A percentile compares a stretch with the other conserved stretches of the same genome.
These are phyloP conservation scores for Calonectria pseudoturangicola DNA, from an alignment of 2,329 filamentous ascomycete species.

Conservation along the genomic window DNA sequence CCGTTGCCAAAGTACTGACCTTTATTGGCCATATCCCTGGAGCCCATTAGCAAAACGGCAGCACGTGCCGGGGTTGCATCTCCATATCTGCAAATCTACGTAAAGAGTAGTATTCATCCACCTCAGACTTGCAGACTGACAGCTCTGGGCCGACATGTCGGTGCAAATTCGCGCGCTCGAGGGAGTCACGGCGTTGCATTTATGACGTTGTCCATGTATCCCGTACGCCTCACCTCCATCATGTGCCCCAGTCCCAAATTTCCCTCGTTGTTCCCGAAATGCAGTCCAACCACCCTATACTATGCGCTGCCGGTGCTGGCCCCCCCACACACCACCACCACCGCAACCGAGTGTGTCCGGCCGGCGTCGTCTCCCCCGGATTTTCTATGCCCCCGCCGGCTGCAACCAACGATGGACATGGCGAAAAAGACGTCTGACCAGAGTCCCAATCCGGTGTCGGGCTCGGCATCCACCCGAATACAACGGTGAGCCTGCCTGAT, in stretches of 20 bases:
- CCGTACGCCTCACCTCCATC: constrained; percentile 20
- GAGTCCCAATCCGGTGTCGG: constrained; percentile 6
- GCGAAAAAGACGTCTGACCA: not conserved
- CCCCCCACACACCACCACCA: constrained; percentile 13
- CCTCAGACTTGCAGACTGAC: not conserved
- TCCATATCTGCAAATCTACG: not conserved
- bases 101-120: not conserved
- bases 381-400: constrained; percentile 25
- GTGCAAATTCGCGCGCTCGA: not conserved
- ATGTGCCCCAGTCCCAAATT: constrained; percentile 12
- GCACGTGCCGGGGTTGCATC: constrained; percentile 14
- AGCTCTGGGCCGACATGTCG: not conserved
- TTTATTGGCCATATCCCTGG: not conserved
- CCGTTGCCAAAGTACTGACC: not conserved
- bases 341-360: not conserved
- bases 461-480: constrained; percentile 27
- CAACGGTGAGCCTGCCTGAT: constrained; percentile 9
- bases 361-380: constrained; percentile 24
- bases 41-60: constrained; percentile 12
- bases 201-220: constrained; percentile 17
- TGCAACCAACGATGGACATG: not conserved
- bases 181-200: constrained; percentile 9
- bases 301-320: not conserved
- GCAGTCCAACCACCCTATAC: constrained; percentile 22
- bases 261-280: constrained; percentile 11